Conservation (phyloP, 371 early-diverging fungal species). For the Capillidium heterosporum region DNA sequence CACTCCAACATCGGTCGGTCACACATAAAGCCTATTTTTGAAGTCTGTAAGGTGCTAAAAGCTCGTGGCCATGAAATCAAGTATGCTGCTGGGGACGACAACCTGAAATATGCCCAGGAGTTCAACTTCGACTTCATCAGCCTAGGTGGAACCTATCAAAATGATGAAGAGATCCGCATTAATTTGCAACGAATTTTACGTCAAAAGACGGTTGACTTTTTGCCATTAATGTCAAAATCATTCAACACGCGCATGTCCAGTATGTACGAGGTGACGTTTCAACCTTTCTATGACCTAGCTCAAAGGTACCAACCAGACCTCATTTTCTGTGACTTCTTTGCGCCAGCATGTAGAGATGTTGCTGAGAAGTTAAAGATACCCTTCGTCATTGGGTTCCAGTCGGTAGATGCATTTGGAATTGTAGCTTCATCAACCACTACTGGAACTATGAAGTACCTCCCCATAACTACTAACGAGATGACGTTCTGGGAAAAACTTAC, state of each 20-base stretch:
- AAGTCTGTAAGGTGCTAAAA: background rate
- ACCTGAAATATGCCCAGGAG: background rate
- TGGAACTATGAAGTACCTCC: background rate
- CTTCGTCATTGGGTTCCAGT: background rate
- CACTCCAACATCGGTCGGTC: background rate
- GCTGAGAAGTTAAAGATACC: background rate
- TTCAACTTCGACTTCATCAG: background rate
- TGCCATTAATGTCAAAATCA: too few species aligned
- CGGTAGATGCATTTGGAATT: background rate
- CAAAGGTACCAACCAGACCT: background rate
- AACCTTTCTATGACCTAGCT: too few species aligned
- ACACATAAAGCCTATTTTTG: too few species aligned
- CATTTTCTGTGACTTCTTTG: slow-evolving; percentile 3
- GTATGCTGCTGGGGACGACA: background rate
- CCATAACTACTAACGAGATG: background rate
- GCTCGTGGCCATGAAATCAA: background rate
- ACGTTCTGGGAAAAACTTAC: background rate
- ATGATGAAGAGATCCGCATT: too few species aligned
- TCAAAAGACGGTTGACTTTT: too few species aligned
- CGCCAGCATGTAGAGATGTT: background rate
- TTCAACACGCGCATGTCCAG: too few species aligned
- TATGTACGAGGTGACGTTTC: too few species aligned
- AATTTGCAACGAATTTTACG: too few species aligned
- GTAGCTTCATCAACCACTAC: background rate
- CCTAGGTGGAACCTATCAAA: background rate